Percentiles rank a stretch among this genome's conserved stretches.
Evolutionary conservation across 306 rosid genomes (phyloP).

Genomic region (Ammopiptanthus mongolicus): DNA sequence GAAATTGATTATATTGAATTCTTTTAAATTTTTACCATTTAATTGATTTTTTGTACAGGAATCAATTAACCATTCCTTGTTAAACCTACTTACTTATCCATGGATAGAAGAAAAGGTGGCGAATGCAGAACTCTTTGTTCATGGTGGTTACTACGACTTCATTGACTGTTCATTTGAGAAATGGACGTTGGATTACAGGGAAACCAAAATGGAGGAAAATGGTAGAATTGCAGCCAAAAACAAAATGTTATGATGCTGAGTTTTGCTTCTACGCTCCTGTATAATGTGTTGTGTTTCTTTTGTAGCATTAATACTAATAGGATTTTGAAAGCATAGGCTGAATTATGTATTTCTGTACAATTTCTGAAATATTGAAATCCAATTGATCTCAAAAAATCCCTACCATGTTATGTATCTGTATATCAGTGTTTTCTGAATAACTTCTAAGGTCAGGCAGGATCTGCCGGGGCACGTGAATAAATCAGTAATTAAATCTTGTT

Average conservation of each 20-base stretch:
- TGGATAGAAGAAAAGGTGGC: constrained; percentile 91
- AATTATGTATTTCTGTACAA: neutral
- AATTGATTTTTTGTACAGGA: constrained; percentile 43
- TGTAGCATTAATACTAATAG: neutral
- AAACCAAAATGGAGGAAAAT: constrained; percentile 39
- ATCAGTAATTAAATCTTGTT: neutral
- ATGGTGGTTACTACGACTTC: constrained; percentile 92
- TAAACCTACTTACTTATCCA: constrained; percentile 82
- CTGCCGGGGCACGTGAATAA: neutral
- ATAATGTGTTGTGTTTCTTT: neutral
- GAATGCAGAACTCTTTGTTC: constrained; percentile 55
- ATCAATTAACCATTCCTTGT: constrained; percentile 72
- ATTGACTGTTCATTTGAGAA: constrained; percentile 90
- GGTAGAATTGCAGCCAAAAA: constrained; percentile 51
- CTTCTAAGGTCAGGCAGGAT: neutral
- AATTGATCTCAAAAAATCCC: neutral
- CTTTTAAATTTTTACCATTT: neutral
- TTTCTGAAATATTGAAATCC: neutral
- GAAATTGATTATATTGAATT: constrained; percentile 6
- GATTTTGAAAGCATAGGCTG: constrained; percentile 15
- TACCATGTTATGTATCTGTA: neutral
- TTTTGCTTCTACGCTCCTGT: neutral
- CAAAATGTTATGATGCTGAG: constrained; percentile 63
- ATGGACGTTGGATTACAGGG: constrained; percentile 82
- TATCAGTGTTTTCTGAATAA: neutral